Base-by-base conservation (phyloP, 106 monocot genomes). In the Posidonia australis region DNA sequence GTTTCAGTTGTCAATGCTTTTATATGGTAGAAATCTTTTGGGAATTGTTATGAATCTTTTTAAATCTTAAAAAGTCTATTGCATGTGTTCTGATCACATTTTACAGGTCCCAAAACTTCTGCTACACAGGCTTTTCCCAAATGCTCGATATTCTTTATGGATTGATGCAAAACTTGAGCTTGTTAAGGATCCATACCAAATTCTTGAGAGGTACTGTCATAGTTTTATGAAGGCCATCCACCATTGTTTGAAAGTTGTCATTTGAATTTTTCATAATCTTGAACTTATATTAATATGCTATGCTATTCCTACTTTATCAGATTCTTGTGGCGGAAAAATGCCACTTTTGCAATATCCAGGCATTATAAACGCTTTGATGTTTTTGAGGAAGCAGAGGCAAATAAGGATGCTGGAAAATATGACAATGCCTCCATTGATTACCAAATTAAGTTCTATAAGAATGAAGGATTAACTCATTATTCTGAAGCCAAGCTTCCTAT, bases 321-420 rank as follows among this genome's bases (percentile, higher is more conserved):
- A 70, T 98, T 98, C 70, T 67, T 98, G 59, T 87, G 90, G 96
- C 82, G 84, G 64, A 80, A 57, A 22, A 87, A 87, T 76, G 70
- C 79, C 13, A 90, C 76, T 58, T 85, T 98, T 77, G 96, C 90
- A 17, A 98, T 98, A 63, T 98, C 96, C 0, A 78, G 83, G 70
- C 96, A 90, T 64, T 98, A 91, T 60, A 90, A 58, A 62, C 81
- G 90, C 9, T 98, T 90, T 71, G 96, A 98, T 77, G 87, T 98
- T 47, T 98, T 85, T 79, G 96, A 79, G 67, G 96, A 98, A 84
- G 96, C 96, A 67, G 90, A 87, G 49, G 96, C 96, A 23, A 98
- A 98, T 63, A 98, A 90, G 73, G 84, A 82, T 58, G 96, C 96
- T 44, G 90, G 87, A 52, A 98, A 98, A 72, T 98, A 98, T 77